Conservation (phyloP, 192 early-diverging fungal species). For the Obelidium mucronatum region DNA sequence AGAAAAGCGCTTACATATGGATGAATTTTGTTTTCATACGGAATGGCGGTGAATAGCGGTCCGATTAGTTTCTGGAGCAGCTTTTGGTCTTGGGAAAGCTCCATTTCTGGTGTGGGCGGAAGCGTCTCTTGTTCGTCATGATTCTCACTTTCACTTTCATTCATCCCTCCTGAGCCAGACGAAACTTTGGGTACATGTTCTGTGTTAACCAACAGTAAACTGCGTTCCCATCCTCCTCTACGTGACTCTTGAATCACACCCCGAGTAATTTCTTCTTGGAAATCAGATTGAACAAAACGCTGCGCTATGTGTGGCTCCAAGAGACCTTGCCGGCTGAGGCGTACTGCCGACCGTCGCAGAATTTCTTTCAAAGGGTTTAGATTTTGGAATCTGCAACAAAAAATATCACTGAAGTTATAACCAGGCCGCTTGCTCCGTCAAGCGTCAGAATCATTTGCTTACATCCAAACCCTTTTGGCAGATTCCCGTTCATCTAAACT, state of each 20-base stretch:
- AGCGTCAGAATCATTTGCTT: neutral
- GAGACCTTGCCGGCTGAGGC: conserved; percentile 4
- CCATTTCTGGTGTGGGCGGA: neutral
- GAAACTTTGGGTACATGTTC: neutral
- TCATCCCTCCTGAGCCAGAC: no score
- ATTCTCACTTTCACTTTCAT: neutral
- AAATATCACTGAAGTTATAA: no score
- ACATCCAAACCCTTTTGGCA: neutral
- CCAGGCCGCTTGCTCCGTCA: no score
- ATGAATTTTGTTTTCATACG: conserved; percentile 24
- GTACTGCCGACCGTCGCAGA: conserved; percentile 5
- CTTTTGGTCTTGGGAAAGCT: neutral
- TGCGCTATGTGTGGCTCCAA: conserved; percentile 8
- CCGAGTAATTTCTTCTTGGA: conserved; percentile 32
- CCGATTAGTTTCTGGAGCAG: conserved; percentile 5
- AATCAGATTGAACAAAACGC: conserved; percentile 25
- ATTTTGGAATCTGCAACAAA: neutral
- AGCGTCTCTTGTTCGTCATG: neutral
- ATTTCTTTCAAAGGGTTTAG: conserved; percentile 1
- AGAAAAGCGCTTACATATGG: neutral
- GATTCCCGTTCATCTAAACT: neutral
- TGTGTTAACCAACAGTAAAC: conserved; percentile 4
- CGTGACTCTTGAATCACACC: conserved; percentile 7
- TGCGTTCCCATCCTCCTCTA: conserved; percentile 11
- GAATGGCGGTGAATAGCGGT: conserved; percentile 8